Evolutionary conservation across 305 asterid species (phyloP), one percentile per base, ranked within the genome.

Genomic region (Stenogyne calaminthoides): DNA sequence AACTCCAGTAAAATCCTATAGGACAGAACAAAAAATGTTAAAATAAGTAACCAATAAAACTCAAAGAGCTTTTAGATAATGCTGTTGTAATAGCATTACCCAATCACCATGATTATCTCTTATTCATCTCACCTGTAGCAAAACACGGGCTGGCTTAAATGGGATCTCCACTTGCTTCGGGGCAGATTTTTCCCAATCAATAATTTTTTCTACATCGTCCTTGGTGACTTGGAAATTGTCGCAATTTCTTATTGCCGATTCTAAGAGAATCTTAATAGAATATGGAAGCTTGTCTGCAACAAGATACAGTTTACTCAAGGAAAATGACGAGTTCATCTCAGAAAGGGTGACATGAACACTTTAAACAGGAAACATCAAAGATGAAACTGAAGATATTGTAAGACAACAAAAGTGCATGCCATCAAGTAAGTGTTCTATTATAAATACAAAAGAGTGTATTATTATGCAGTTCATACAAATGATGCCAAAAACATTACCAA

Each of bases 91-190:
- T 58, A 15, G 49, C 22, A 58, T 27, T 39, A 19, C 29, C 12
- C 16, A 22, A 46, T 59, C 58, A 73, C 54, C 14, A 57, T 44
- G 29, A 25, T 39, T n/a, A 57, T 77, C 76, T 67, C 76, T 54
- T 25, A 73, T 68, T 72, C 29, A 25, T 65, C 79, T 54, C 75
- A 91, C 97, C 95, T 91, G 96, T 39, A 91, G 77, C 64, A 89
- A 78, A 73, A 91, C 97, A 72, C 97, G 95, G 49, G 96, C 96
- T 11, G 95, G 97, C 80, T 89, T 91, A 69, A 91, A 91, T 69
- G 97, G 93, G 70, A 91, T 89, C 80, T 91, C 97, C 80, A 91
- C 97, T 91, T 82, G 95, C 83, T 88, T 89, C 1, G 96, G 94
- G 0, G 96, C 88, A 81, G 90, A 78, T n/a, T 83, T 89, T 83